phyloP scores from a whole-genome alignment of 192 early-diverging fungal species.

The Rhizophagus clarus region DNA sequence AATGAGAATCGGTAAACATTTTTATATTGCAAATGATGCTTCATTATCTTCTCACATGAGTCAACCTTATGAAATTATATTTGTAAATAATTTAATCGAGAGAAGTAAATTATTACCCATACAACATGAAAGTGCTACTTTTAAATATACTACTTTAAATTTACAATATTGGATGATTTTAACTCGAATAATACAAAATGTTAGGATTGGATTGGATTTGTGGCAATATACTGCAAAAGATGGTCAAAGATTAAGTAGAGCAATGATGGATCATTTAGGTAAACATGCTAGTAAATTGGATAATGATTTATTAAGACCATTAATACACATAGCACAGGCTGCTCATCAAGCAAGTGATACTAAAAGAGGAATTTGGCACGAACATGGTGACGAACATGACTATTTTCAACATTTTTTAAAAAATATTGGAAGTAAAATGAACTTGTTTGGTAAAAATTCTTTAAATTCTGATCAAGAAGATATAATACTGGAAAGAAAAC shows the following conservation, averaged over 20 bases:
- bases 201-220: conserved; percentile 50
- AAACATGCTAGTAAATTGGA: conserved; percentile 39
- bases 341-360: conserved; percentile 41
- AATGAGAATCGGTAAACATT: conserved; percentile 66
- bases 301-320: conserved; percentile 47
- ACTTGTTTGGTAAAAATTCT: conserved; percentile 24
- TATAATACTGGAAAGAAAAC: conserved; percentile 34
- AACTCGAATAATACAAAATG: conserved; percentile 53
- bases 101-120: background rate
- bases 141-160: conserved; percentile 50
- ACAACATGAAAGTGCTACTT: background rate
- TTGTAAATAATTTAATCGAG: background rate
- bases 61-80: conserved; percentile 36
- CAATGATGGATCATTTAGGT: conserved; percentile 48
- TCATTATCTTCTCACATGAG: conserved; percentile 40
- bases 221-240: conserved; percentile 58
- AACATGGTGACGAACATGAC: conserved; percentile 32
- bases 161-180: conserved; percentile 61
- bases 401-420: conserved; percentile 26
- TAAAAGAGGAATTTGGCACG: conserved; percentile 6
- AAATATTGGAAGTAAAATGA: conserved; percentile 30
- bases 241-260: conserved; percentile 43
- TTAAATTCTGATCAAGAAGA: conserved; percentile 24
- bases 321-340: conserved; percentile 51
- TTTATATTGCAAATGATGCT: conserved; percentile 43